Conservation (phyloP, 1,139 yeast species). For the Suhomyces kunorum region DNA sequence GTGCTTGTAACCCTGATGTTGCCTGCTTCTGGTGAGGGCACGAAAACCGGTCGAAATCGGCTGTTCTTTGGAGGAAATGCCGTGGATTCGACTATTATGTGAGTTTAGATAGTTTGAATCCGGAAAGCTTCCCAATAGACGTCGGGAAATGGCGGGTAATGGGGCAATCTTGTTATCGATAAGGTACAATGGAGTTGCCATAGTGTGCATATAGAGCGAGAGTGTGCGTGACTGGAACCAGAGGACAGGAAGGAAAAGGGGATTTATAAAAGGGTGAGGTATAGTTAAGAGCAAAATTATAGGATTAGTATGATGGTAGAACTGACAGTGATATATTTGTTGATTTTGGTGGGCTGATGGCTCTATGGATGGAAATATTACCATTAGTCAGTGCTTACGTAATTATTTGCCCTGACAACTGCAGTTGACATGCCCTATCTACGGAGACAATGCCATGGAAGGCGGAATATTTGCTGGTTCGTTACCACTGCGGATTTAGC, state of each 20-base stretch:
- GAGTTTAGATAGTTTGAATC: neutral
- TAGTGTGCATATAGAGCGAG: neutral
- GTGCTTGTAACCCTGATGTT: neutral
- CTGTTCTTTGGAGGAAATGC: neutral
- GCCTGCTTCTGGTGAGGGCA: neutral
- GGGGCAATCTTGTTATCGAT: neutral
- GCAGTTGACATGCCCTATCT: too few species aligned
- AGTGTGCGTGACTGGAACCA: neutral
- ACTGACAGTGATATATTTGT: too few species aligned
- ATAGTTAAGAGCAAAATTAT: too few species aligned
- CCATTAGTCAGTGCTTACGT: neutral
- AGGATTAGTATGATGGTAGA: too few species aligned
- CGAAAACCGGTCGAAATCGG: neutral
- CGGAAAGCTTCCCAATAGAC: neutral
- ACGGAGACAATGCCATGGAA: neutral
- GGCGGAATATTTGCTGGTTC: too few species aligned
- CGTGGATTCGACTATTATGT: constrained; percentile 1
- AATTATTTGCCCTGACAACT: neutral
- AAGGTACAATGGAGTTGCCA: neutral
- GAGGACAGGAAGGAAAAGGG: too few species aligned
- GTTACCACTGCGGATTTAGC: too few species aligned
- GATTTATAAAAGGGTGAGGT: too few species aligned
- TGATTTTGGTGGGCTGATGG: too few species aligned
- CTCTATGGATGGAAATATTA: neutral
- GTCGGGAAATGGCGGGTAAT: neutral